Base-by-base conservation (phyloP, 1,139 yeast genomes). In the Blastobotrys persicus region DNA sequence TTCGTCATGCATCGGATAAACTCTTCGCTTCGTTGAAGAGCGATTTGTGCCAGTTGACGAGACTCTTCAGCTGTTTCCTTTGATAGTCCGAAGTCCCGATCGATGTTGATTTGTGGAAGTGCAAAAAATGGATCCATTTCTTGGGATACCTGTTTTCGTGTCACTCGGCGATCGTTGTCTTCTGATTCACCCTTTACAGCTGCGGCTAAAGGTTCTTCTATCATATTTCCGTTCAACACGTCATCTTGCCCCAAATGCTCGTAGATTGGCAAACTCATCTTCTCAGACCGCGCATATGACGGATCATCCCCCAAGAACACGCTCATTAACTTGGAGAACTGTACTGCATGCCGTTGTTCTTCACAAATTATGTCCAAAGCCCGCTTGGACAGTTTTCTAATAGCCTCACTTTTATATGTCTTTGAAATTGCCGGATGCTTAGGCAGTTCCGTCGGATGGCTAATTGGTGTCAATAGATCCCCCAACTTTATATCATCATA, bases 261-360 rank as follows among this genome's bases (percentile, higher is more conserved):
- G 62, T 87, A 86, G 26, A 71, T 74, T 1, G 88, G 84, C 45
- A 89, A 73, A 23, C 81, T 80, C 65, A 89, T 67, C 50, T 80
- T 79, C 33, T 79, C 81, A 79, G 89, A 52, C 37, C 83, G 72
- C 38, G 84, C 68, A 55, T 80, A 81, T 46, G 75, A 76, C 62
- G 95, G 87, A 65, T 88, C 92, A 62, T 91, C 97, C 9, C 97
- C 96, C 48, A 89, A 74, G 61, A 91, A 80, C 1, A 86, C 82
- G 55, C 85, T 88, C 68, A 91, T 75, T 44, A 91, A 71, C 58
- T 80, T 80, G 46, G 85, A 79, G 52, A 89, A 73, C 66, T 83
- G 79, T 52, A 83, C 81, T 18, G 87, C 84, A 41, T 83, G 84
- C 33, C 77, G 75, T 61, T 88, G 96, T 62, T 91, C 98, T 42